phyloP scores from a whole-genome alignment of 768 basidiomycete species.

The Ramaria sp. region DNA sequence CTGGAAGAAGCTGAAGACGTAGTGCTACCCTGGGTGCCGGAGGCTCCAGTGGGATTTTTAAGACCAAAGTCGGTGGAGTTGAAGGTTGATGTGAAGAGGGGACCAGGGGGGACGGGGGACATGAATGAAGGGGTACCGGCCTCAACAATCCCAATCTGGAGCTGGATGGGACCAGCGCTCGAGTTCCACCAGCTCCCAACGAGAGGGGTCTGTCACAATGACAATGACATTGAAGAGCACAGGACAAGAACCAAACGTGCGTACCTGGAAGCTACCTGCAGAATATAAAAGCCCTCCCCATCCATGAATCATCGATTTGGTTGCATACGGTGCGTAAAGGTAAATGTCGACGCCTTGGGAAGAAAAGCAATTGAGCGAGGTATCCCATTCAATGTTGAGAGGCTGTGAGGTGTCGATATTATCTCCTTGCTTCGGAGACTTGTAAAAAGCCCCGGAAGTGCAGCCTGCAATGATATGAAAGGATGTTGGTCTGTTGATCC shows the following conservation, averaged over 20 bases:
- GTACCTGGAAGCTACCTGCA: constrained; percentile 32
- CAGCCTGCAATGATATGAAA: constrained; percentile 1
- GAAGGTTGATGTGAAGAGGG: constrained; percentile 59
- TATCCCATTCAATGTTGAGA: constrained; percentile 54
- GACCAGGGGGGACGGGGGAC: constrained; percentile 47
- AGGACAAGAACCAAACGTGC: not conserved
- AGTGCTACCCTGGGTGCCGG: constrained; percentile 9
- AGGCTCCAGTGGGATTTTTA: constrained; percentile 13
- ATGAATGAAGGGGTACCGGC: constrained; percentile 39
- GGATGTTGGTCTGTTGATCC: not conserved
- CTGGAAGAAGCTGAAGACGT: not conserved
- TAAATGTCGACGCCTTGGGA: constrained; percentile 52
- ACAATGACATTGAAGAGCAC: not conserved
- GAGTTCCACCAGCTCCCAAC: constrained; percentile 66
- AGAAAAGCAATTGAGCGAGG: constrained; percentile 33
- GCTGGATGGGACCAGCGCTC: constrained; percentile 26
- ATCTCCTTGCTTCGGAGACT: constrained; percentile 36
- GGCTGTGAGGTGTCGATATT: constrained; percentile 35
- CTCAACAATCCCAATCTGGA: constrained; percentile 53
- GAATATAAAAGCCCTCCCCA: constrained; percentile 44
- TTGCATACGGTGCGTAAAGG: constrained; percentile 41
- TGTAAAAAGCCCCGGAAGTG: constrained; percentile 33
- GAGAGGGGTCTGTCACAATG: constrained; percentile 26
- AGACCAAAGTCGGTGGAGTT: constrained; percentile 31
- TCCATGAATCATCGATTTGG: constrained; percentile 36